Evolutionary conservation across 495 filamentous ascomycete genomes (phyloP).

Genomic region (Penicillium bovifimosum): DNA sequence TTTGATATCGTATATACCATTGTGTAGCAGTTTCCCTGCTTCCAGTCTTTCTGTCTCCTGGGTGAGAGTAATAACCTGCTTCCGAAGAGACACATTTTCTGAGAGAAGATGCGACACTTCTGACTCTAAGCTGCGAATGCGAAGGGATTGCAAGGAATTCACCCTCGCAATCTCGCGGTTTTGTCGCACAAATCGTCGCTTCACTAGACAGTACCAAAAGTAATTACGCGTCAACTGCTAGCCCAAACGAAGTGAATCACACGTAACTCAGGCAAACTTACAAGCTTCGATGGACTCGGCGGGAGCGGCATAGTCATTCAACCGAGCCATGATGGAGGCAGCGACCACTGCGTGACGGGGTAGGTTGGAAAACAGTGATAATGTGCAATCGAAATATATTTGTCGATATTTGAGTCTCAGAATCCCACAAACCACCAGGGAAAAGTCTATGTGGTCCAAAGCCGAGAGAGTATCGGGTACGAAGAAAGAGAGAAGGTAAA

Average conservation of each 20-base stretch:
- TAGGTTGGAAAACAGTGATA: neutral
- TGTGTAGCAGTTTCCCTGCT: slow-evolving; percentile 33
- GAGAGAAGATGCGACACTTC: slow-evolving; percentile 76
- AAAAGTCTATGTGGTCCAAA: neutral
- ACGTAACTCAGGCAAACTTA: slow-evolving; percentile 43
- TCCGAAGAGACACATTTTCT: slow-evolving; percentile 81
- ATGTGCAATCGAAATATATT: neutral
- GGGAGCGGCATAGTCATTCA: slow-evolving; percentile 72
- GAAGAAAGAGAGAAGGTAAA: slow-evolving; percentile 12
- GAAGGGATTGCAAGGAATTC: slow-evolving; percentile 86
- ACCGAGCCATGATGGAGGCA: slow-evolving; percentile 67
- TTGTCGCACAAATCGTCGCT: slow-evolving; percentile 80
- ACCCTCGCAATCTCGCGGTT: slow-evolving; percentile 88
- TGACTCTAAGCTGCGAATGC: slow-evolving; percentile 80
- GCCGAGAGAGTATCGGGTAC: slow-evolving; percentile 4
- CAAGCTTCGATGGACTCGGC: slow-evolving; percentile 73
- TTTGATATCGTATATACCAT: slow-evolving; percentile 62
- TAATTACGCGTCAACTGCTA: slow-evolving; percentile 4
- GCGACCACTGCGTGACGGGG: neutral
- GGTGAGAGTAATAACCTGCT: slow-evolving; percentile 69
- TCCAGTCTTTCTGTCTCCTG: slow-evolving; percentile 56
- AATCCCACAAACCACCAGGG: neutral
- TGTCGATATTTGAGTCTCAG: neutral
- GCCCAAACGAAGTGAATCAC: neutral
- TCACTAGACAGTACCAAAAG: slow-evolving; percentile 50